These are phyloP conservation scores for Halenospora varia DNA, from an alignment of 495 filamentous ascomycete genomes.

Conservation along the genomic window DNA sequence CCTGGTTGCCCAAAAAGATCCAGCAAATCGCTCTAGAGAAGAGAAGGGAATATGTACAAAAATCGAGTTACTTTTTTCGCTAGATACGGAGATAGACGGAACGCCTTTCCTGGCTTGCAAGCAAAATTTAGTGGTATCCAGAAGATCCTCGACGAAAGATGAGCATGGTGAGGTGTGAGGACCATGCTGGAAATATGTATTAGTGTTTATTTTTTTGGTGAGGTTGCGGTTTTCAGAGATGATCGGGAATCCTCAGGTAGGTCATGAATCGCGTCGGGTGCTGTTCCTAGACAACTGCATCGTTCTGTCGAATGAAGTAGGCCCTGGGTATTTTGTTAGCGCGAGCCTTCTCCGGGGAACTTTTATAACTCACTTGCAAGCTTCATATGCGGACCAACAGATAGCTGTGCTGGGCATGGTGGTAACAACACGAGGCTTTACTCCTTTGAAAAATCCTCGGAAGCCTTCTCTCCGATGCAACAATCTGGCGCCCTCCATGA, in stretches of 20 bases:
- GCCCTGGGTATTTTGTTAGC: constrained; percentile 34
- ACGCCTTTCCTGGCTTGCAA: not conserved
- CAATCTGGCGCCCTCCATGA: constrained; percentile 75
- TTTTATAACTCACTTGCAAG: constrained; percentile 46
- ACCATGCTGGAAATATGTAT: not conserved
- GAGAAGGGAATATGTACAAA: not conserved
- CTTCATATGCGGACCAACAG: constrained; percentile 79
- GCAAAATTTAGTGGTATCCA: not conserved
- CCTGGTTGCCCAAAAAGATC: not conserved
- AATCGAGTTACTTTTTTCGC: not conserved
- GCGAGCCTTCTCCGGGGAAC: not conserved
- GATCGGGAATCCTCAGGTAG: not conserved
- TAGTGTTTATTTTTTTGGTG: not conserved
- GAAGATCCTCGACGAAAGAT: not conserved
- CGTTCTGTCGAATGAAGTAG: constrained; percentile 52
- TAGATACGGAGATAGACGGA: not conserved
- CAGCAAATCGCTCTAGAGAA: not conserved
- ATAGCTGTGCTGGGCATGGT: constrained; percentile 99
- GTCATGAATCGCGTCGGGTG: not conserved
- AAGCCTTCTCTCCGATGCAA: constrained; percentile 82
- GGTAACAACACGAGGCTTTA: constrained; percentile 86
- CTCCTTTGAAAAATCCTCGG: constrained; percentile 85
- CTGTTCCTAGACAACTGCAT: constrained; percentile 16
- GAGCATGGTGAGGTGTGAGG: not conserved
- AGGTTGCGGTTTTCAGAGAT: not conserved